Conservation (phyloP, 75 land plant species). For the Sequoiadendron giganteum region DNA sequence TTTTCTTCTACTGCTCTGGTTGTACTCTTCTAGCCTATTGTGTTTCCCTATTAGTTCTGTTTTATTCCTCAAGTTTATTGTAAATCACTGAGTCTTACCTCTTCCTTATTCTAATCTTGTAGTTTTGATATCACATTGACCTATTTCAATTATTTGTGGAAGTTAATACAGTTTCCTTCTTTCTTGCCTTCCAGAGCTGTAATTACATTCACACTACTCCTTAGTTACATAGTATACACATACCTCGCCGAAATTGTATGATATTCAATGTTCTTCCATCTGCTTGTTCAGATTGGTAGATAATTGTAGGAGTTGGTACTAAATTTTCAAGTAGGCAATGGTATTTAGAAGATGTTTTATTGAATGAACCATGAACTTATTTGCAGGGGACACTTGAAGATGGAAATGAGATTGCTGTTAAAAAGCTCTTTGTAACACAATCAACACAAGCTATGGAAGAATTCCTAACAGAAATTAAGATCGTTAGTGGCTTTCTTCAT, state of each 20-base stretch:
- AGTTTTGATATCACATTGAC: background rate
- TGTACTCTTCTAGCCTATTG: no score
- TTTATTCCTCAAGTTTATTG: no score
- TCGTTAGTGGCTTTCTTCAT: background rate
- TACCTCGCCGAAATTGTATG: no score
- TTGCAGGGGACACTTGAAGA: constrained; percentile 16
- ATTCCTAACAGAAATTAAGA: background rate
- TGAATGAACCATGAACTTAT: background rate
- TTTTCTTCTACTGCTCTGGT: no score
- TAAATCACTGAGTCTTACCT: no score
- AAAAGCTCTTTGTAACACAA: constrained; percentile 7
- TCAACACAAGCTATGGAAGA: background rate
- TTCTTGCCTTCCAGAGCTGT: background rate
- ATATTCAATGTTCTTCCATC: no score
- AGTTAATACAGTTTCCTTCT: background rate
- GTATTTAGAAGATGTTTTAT: background rate
- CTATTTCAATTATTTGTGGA: background rate
- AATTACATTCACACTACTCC: background rate
- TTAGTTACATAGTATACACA: background rate
- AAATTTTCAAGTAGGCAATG: background rate
- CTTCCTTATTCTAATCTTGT: background rate
- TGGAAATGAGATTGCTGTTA: constrained; percentile 19
- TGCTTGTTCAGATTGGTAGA: background rate
- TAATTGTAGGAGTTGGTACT: background rate
- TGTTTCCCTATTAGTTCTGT: no score